Percentiles rank a stretch among this genome's conserved stretches.
Conservation (phyloP, 164 flowering plant genomes). For the Cinnamomum micranthum region DNA sequence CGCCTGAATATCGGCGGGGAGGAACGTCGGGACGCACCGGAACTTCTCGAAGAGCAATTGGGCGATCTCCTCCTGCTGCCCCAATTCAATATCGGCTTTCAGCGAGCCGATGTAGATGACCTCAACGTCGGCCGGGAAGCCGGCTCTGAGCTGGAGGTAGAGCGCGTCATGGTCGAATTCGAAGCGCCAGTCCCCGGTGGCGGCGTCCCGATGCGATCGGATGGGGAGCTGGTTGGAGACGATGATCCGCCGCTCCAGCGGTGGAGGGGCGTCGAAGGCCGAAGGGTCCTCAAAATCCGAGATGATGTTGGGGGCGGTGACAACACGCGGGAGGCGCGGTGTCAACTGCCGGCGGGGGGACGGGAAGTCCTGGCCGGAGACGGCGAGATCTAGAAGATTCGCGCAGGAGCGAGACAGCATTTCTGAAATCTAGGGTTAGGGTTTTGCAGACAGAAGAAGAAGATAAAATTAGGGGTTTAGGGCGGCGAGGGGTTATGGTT, state of each 20-base stretch:
- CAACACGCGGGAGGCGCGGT: slow-evolving; percentile 7
- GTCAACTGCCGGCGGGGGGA: not conserved
- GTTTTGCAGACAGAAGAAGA: not conserved
- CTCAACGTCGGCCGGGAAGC: slow-evolving; percentile 18
- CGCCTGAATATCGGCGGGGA: slow-evolving; percentile 8
- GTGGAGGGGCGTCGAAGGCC: slow-evolving; percentile 7
- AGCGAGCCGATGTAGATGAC: slow-evolving; percentile 13
- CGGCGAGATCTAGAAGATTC: slow-evolving; percentile 5
- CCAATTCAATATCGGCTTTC: slow-evolving; percentile 4
- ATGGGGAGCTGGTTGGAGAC: slow-evolving; percentile 60
- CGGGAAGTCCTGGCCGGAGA: slow-evolving; percentile 4
- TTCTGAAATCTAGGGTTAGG: not conserved
- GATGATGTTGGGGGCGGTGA: slow-evolving; percentile 9
- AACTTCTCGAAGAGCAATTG: slow-evolving; percentile 28
- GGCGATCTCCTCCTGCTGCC: slow-evolving; percentile 35
- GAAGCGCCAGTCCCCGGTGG: slow-evolving; percentile 29
- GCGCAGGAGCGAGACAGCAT: slow-evolving; percentile 13
- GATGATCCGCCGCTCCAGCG: slow-evolving; percentile 34
- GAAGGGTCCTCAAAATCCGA: slow-evolving; percentile 5
- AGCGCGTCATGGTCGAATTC: slow-evolving; percentile 36
- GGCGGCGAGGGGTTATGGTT: not conserved
- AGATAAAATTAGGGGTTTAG: not conserved
- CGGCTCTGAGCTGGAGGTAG: slow-evolving; percentile 28
- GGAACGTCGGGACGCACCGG: slow-evolving; percentile 36
- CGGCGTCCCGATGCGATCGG: slow-evolving; percentile 14